A percentile compares a stretch with the other conserved stretches of the same genome.
Conservation (phyloP, 352 stramenopile species). For the Chrysophaeum taylorii region DNA sequence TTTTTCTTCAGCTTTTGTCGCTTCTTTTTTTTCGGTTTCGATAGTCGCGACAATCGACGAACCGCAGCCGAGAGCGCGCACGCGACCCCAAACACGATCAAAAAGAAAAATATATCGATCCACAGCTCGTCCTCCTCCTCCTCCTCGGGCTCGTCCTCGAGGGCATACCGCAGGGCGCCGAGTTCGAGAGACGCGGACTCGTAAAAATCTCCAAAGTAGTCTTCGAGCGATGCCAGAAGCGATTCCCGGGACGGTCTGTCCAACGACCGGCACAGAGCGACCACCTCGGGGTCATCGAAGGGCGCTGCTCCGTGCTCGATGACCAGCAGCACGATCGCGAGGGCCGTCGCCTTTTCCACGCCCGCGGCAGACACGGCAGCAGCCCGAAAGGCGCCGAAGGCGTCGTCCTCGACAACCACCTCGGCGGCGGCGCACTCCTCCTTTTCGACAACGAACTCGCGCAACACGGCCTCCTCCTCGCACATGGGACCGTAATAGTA, state of each 20-base stretch:
- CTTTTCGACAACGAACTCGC: conserved; percentile 1
- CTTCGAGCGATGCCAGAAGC: conserved; percentile 3
- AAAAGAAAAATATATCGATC: conserved; percentile 11
- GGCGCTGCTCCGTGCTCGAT: conserved; percentile 14
- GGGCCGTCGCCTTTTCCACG: conserved; percentile 10
- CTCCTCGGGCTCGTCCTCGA: background rate
- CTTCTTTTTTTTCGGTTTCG: too few relatives aligned
- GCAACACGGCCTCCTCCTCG: background rate
- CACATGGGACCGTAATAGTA: too few relatives aligned
- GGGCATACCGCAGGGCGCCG: background rate
- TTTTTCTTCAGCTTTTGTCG: too few relatives aligned
- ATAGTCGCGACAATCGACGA: too few relatives aligned
- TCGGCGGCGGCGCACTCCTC: background rate
- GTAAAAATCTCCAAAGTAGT: conserved; percentile 16
- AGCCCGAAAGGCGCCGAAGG: conserved; percentile 1
- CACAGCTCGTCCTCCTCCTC: conserved; percentile 9
- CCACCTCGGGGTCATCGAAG: conserved; percentile 14
- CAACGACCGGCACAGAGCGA: background rate
- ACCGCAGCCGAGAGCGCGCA: background rate
- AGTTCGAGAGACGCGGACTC: conserved; percentile 1
- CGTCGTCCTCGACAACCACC: background rate
- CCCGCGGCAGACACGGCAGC: background rate
- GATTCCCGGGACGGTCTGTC: background rate
- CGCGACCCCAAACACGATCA: background rate
- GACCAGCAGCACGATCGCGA: conserved; percentile 9